Evolutionary conservation across 306 rosid genomes (phyloP).

Genomic region (Potentilla sterilis): DNA sequence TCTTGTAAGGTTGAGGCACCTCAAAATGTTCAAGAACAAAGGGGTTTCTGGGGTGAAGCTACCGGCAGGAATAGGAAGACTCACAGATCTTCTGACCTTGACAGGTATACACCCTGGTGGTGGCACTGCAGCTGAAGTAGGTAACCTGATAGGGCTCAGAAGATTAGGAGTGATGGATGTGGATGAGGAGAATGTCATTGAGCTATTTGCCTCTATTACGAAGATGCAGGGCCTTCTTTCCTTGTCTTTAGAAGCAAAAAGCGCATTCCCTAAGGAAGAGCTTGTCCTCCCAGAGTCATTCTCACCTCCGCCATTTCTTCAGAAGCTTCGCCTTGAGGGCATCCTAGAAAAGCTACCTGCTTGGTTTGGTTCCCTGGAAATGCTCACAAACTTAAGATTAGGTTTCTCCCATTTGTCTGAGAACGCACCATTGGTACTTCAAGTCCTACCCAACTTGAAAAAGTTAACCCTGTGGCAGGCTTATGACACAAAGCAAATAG

Average conservation of each 20-base stretch:
- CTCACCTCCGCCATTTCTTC: slow-evolving; percentile 25
- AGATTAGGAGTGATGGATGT: slow-evolving; percentile 22
- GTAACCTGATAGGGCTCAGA: slow-evolving; percentile 21
- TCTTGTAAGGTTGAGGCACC: slow-evolving; percentile 29
- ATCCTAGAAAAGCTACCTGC: slow-evolving; percentile 10
- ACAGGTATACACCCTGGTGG: slow-evolving; percentile 24
- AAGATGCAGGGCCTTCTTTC: slow-evolving; percentile 23
- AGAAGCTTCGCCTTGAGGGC: slow-evolving; percentile 21
- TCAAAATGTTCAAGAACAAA: slow-evolving; percentile 23
- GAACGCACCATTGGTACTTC: slow-evolving; percentile 24
- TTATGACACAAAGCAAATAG: slow-evolving; percentile 20
- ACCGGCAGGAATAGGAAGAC: slow-evolving; percentile 20
- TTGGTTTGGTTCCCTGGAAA: slow-evolving; percentile 28
- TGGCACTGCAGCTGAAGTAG: slow-evolving; percentile 26
- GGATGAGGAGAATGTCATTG: slow-evolving; percentile 18
- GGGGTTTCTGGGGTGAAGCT: slow-evolving; percentile 18
- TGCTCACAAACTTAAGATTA: slow-evolving; percentile 22
- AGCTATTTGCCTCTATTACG: slow-evolving; percentile 16
- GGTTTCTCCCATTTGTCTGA: slow-evolving; percentile 18
- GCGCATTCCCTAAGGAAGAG: neutral
- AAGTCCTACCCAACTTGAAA: slow-evolving; percentile 30
- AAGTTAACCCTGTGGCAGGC: slow-evolving; percentile 21
- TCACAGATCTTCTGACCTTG: slow-evolving; percentile 23
- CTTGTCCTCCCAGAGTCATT: slow-evolving; percentile 27
- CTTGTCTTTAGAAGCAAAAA: slow-evolving; percentile 21